Evolutionary conservation across 208 protist species (phyloP), one percentile per base, ranked within the genome.

Genomic region (Leishmania major): DNA sequence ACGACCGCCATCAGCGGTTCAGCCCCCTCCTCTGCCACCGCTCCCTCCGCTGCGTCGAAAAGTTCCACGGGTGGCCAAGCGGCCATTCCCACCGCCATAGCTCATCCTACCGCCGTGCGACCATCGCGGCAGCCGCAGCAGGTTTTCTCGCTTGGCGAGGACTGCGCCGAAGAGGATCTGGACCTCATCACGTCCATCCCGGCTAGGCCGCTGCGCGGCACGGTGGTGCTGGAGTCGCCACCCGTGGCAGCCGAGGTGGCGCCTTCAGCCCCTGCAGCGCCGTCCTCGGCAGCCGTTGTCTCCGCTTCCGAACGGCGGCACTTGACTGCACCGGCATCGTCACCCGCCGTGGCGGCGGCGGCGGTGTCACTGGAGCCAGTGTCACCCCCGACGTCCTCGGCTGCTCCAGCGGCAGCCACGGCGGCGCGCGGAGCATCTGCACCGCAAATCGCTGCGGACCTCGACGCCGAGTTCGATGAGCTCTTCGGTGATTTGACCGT

Each of bases 391-490:
- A 31, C 62, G 31, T n/a, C 81, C 25, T 77, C 76, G 28, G 43
- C 59, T n/a, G 76, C 69, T 45, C 3, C 57, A 7, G 49, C 31
- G 3, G 77, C 37, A 28, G 47, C n/a, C 2, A 62, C 28, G 10
- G 67, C 15, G 45, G 37, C 43, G 15, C 74, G 66, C 25, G 35
- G 55, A 2, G 78, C 64, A 10, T 81, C 78, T n/a, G 73, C 79
- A 40, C 64, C 72, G 22, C 82, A 73, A 28, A 81, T 89, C 13
- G 77, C 79, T 37, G 86, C 86, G 60, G 78, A 77, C 70, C 86
- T 94, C 70, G 92, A 96, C 77, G 88, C 84, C 64, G 88, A 95
- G 87, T 94, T 96, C 62, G 90, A 95, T n/a, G 85, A 93, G 69
- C 81, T 96, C 3, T 95, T 96, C 80, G 91, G 93, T 22, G 78